Percentiles rank a stretch among this genome's conserved stretches.
Conservation (phyloP, 2,329 filamentous ascomycete species). For the Diaporthe vexans region DNA sequence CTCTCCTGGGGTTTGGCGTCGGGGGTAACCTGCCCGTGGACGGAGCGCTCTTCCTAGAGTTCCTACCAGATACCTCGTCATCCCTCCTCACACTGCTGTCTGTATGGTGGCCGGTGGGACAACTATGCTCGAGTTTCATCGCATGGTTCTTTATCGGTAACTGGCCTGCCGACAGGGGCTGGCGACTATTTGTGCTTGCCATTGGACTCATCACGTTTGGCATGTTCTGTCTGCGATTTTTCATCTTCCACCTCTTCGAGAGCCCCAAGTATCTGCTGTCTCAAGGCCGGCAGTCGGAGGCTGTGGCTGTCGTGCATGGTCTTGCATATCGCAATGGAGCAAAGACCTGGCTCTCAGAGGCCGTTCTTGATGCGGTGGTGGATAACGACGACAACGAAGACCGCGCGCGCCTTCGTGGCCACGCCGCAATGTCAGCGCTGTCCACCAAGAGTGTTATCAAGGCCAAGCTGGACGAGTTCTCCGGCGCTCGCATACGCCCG, state of each 20-base stretch:
- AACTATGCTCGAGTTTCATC: conserved; percentile 78
- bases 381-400: conserved; percentile 49
- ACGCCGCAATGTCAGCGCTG: conserved; percentile 39
- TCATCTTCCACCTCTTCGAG: conserved; percentile 85
- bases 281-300: conserved; percentile 81
- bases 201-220: conserved; percentile 79
- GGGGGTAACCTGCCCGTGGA: conserved; percentile 87
- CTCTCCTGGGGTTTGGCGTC: conserved; percentile 76
- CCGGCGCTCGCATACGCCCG: conserved; percentile 74
- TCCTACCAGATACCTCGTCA: conserved; percentile 81
- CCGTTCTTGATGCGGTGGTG: conserved; percentile 72
- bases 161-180: conserved; percentile 78
- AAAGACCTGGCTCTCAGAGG: conserved; percentile 83
- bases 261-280: conserved; percentile 87
- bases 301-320: conserved; percentile 83
- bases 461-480: conserved; percentile 75
- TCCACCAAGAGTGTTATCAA: conserved; percentile 62
- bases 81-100: conserved; percentile 84
- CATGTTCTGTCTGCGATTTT: conserved; percentile 85
- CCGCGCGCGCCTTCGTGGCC: conserved; percentile 17
- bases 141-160: conserved; percentile 83
- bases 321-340: conserved; percentile 79
- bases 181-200: conserved; percentile 80
- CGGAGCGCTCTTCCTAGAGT: conserved; percentile 86
- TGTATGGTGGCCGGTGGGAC: conserved; percentile 89